Percentiles rank a stretch among this genome's conserved stretches.
Conservation (phyloP, 768 basidiomycete species). For the Mycena metata region DNA sequence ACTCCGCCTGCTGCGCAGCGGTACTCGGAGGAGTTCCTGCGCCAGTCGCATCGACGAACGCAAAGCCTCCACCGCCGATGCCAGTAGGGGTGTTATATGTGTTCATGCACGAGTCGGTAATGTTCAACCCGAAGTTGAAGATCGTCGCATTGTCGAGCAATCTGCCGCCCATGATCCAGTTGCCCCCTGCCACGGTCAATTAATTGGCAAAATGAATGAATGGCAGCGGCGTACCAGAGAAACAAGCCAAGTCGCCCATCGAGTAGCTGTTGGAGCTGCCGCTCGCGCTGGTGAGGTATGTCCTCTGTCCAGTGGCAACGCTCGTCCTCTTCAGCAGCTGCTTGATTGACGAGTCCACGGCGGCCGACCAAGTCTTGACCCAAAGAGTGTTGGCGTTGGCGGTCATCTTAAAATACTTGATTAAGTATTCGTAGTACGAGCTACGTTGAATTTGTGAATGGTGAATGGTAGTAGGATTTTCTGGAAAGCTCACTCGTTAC, state of each 20-base stretch:
- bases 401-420: slow-evolving; percentile 30
- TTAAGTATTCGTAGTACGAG: slow-evolving; percentile 31
- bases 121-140: slow-evolving; percentile 22
- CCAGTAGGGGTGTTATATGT: slow-evolving; percentile 29
- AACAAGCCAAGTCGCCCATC: slow-evolving; percentile 31
- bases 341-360: slow-evolving; percentile 32
- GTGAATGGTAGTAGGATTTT: background rate
- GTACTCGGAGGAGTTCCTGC: slow-evolving; percentile 19
- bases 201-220: background rate
- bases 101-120: slow-evolving; percentile 30
- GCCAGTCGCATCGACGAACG: slow-evolving; percentile 26
- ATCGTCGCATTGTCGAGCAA: slow-evolving; percentile 29
- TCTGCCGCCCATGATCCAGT: slow-evolving; percentile 32
- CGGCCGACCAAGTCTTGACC: slow-evolving; percentile 27
- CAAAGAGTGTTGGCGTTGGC: slow-evolving; percentile 26
- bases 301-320: slow-evolving; percentile 28
- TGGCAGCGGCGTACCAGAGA: slow-evolving; percentile 20
- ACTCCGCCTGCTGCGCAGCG: slow-evolving; percentile 19
- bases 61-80: slow-evolving; percentile 22
- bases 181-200: slow-evolving; percentile 8
- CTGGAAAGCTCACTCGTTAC: slow-evolving; percentile 23
- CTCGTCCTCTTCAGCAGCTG: slow-evolving; percentile 28
- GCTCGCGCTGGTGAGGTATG: slow-evolving; percentile 29
- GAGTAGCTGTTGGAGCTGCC: slow-evolving; percentile 17
- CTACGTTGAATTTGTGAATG: slow-evolving; percentile 3